Evolutionary conservation across 73 alveolate genomes (phyloP), one percentile per base, ranked within the genome.

Genomic region (Paramecium sexaurelia): DNA sequence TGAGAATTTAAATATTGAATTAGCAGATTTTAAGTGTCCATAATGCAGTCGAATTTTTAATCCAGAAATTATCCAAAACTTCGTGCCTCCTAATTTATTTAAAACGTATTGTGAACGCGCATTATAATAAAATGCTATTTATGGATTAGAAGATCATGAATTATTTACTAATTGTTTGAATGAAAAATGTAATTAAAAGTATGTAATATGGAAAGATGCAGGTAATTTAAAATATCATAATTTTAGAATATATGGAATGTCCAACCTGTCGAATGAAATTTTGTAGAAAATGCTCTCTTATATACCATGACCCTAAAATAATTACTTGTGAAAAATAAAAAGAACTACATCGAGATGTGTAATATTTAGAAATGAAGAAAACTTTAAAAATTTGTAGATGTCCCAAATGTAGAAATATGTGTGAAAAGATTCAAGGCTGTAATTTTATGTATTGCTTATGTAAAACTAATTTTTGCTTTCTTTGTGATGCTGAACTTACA

Each of bases 161-260:
- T 3, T 78, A 10, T 24, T 78, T 6, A 78, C 71, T 5, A 78
- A 78, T 78, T 78, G 90, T 33, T 43, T 41, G 6, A 78, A 78
- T 78, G 40, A 78, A 7, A 45, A 78, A 37, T 78, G 90, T 8
- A 20, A 9, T 78, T 45, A 32, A 29, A 78, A 78, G 8, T 78
- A 17, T 24, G 41, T 78, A 3, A 78, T 78, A 1, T 78, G 90
- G 90, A 78, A 78, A 20, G 90, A 78, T 43, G 90, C 90, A 40
- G 83, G 83, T 61, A 3, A 17, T 4, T 15, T 17, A 22, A 2
- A 10, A 26, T 29, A 11, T 26, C 1, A 29, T 61, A 24, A 29
- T 11, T 61, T 24, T 61, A 61, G 90, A 78, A 26, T 78, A 78
- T 26, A 19, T 17, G 55, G 8, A 20, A 40, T 78, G 75, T 78